These are phyloP conservation scores for Brassica juncea DNA, from an alignment of 345 rosid species.

Conservation along the genomic window DNA sequence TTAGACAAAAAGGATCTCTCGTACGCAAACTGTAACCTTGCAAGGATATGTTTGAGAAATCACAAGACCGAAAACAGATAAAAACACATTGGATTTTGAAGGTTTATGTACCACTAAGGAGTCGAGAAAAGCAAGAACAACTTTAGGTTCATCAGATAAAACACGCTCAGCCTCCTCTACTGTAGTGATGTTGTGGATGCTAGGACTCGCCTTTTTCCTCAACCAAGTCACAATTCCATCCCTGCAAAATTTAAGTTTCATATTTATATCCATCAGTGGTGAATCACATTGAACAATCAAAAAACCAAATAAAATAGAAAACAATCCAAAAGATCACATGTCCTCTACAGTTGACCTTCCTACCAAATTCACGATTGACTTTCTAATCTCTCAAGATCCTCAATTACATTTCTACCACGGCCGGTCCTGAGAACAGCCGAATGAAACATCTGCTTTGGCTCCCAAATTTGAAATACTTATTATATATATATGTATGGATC, in stretches of 20 bases:
- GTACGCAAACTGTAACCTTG: slow-evolving; percentile 4
- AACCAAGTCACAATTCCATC: slow-evolving; percentile 50
- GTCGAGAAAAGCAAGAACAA: slow-evolving; percentile 48
- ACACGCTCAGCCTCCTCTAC: slow-evolving; percentile 44
- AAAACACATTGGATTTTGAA: background rate
- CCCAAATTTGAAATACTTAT: no score
- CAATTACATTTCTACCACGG: no score
- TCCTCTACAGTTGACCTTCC: background rate
- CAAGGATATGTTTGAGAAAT: background rate
- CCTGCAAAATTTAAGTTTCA: slow-evolving; percentile 26
- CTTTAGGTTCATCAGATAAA: slow-evolving; percentile 35
- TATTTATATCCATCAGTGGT: background rate
- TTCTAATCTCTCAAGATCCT: no score
- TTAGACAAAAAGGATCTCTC: slow-evolving; percentile 3
- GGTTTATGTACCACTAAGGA: slow-evolving; percentile 46
- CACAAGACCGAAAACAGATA: background rate
- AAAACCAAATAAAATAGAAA: slow-evolving; percentile 15
- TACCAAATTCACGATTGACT: no score
- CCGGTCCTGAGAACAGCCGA: no score
- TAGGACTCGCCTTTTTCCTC: slow-evolving; percentile 42
- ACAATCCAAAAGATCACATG: slow-evolving; percentile 8
- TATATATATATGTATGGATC: no score
- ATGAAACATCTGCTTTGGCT: no score
- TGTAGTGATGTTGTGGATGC: slow-evolving; percentile 42
- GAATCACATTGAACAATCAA: background rate